Conservation (phyloP, 306 rosid species). For the Pyrus communis region DNA sequence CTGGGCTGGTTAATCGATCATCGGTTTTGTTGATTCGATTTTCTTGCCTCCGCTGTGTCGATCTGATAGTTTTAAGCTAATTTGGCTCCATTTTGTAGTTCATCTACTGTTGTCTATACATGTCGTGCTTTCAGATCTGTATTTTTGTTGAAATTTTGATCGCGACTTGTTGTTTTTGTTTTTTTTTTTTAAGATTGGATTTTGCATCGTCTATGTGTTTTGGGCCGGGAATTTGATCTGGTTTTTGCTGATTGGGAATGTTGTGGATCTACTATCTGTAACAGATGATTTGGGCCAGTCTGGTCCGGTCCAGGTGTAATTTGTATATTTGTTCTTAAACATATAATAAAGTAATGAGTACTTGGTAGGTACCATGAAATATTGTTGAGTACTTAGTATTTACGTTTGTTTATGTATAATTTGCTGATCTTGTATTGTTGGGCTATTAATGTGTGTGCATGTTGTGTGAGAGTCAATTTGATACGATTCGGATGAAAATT, state of each 20-base stretch:
- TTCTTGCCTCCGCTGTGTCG: not conserved
- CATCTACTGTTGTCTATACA: not conserved
- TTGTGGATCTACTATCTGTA: not conserved
- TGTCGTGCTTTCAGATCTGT: slow-evolving; percentile 7
- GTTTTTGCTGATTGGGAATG: not conserved
- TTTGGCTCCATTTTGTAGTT: not conserved
- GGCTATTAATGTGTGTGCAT: not conserved
- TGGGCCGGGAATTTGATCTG: not conserved
- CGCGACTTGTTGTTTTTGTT: not conserved
- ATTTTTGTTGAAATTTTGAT: not conserved
- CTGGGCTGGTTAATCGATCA: not conserved
- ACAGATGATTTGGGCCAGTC: not conserved
- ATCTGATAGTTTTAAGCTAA: not conserved
- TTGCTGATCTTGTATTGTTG: not conserved
- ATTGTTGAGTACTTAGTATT: not conserved
- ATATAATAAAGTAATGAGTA: not conserved
- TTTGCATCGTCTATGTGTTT: not conserved
- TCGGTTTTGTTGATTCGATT: not conserved
- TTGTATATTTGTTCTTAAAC: not conserved
- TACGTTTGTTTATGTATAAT: not conserved
- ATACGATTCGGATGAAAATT: not conserved
- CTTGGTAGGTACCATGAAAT: not conserved
- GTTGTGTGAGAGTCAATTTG: not conserved
- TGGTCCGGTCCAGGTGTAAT: not conserved
- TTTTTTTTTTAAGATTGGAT: too few species aligned